phyloP scores from a whole-genome alignment of 73 alveolate genomes.

The Breviolum minutum region DNA sequence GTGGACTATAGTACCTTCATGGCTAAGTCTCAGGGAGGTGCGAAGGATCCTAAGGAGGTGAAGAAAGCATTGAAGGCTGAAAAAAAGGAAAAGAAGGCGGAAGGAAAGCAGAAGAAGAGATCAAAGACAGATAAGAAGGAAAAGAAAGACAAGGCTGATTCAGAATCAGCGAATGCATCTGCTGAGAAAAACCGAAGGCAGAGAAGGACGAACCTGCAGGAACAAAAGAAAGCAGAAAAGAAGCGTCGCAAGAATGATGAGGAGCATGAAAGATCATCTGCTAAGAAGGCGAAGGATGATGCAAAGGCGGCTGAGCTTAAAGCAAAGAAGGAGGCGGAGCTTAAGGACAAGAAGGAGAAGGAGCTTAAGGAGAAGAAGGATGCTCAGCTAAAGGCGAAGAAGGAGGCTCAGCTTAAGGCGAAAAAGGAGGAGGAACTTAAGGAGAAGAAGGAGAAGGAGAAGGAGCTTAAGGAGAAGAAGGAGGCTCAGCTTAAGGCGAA shows the following conservation, averaged over 20 bases:
- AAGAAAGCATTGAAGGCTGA: too few relatives aligned
- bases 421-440: background rate
- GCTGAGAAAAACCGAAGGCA: too few relatives aligned
- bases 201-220: too few relatives aligned
- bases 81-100: too few relatives aligned
- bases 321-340: background rate
- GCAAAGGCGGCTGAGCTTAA: too few relatives aligned
- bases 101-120: too few relatives aligned
- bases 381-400: background rate
- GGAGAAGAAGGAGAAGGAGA: background rate
- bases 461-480: background rate
- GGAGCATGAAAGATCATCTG: background rate
- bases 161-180: too few relatives aligned
- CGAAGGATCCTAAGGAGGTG: too few relatives aligned
- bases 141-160: too few relatives aligned
- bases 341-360: background rate
- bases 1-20: too few relatives aligned
- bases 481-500: background rate
- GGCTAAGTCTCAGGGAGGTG: too few relatives aligned
- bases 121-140: too few relatives aligned
- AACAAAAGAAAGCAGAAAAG: background rate
- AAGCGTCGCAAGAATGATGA: background rate
- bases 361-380: background rate
- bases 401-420: background rate
- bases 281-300: background rate